A percentile compares a stretch with the other conserved stretches of the same genome.
These are phyloP conservation scores for Lasiodiplodia citricola DNA, from an alignment of 2,329 filamentous ascomycete species.

Conservation along the genomic window DNA sequence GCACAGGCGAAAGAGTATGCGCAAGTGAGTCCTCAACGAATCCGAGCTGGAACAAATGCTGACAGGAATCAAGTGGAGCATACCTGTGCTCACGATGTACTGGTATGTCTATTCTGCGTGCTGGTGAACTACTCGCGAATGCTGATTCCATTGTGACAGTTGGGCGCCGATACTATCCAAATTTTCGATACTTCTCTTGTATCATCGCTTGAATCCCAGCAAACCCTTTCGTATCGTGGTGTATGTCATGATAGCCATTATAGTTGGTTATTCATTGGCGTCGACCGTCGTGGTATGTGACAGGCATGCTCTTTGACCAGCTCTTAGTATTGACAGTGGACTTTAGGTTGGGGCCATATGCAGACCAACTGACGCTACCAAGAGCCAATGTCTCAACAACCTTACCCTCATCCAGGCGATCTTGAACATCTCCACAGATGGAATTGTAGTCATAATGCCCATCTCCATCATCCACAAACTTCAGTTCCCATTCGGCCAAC, in stretches of 20 bases:
- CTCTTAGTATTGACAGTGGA: background rate
- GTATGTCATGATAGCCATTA: background rate
- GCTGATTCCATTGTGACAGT: background rate
- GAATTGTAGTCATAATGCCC: background rate
- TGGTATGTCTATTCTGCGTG: background rate
- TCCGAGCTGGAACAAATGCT: background rate
- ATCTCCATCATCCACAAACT: background rate
- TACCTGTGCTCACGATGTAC: conserved; percentile 1
- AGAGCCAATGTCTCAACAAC: conserved; percentile 7
- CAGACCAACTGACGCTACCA: conserved; percentile 4
- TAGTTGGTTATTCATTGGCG: conserved; percentile 1
- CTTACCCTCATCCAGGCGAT: conserved; percentile 4
- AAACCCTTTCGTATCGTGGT: background rate
- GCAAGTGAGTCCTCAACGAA: background rate
- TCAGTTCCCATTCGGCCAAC: background rate
- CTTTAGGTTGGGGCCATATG: background rate
- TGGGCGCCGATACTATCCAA: conserved; percentile 16
- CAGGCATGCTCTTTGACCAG: too few relatives aligned
- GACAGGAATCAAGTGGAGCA: background rate
- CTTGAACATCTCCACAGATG: background rate
- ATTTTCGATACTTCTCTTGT: conserved; percentile 5
- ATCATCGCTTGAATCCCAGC: conserved; percentile 4
- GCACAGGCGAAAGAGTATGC: background rate
- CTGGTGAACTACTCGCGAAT: background rate
- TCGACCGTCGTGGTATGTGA: background rate